Conservation (phyloP, 306 rosid genomes). For the Fagus crenata region DNA sequence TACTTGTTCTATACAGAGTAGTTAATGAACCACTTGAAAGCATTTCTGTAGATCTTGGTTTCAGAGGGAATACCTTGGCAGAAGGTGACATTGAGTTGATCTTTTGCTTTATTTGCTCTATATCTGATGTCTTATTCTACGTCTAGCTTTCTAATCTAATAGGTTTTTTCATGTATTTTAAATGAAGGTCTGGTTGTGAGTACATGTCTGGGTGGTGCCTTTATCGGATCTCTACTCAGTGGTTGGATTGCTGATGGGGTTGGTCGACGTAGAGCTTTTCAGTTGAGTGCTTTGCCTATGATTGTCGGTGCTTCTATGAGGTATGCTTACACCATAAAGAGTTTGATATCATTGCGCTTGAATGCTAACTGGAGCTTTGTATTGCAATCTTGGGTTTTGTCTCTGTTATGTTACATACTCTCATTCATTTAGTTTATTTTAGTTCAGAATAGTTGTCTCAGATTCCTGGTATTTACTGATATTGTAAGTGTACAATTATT, state of each 20-base stretch:
- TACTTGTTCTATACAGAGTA: conserved; percentile 56
- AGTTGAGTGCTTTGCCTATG: conserved; percentile 86
- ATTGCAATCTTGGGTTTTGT: neutral
- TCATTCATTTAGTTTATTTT: neutral
- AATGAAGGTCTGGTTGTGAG: conserved; percentile 93
- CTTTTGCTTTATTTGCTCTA: conserved; percentile 18
- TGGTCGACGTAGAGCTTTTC: conserved; percentile 96
- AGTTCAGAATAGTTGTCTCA: neutral
- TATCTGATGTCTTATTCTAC: conserved; percentile 15
- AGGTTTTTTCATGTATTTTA: conserved; percentile 21
- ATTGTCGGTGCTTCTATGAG: conserved; percentile 86
- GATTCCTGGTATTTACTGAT: neutral
- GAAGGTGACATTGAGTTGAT: conserved; percentile 59
- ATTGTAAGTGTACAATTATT: neutral
- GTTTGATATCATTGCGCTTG: neutral
- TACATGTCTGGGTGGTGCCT: conserved; percentile 92
- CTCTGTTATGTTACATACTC: neutral
- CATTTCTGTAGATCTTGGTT: conserved; percentile 89
- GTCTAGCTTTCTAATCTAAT: conserved; percentile 22
- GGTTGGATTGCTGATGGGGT: conserved; percentile 97
- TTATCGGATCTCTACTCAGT: conserved; percentile 80
- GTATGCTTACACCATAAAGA: conserved; percentile 32
- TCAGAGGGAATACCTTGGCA: conserved; percentile 85
- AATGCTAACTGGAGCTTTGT: neutral
- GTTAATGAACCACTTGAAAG: conserved; percentile 96